Percentiles rank a stretch among this genome's conserved stretches.
Evolutionary conservation across 495 filamentous ascomycete species (phyloP).

Genomic region (Cryomyces antarcticus): DNA sequence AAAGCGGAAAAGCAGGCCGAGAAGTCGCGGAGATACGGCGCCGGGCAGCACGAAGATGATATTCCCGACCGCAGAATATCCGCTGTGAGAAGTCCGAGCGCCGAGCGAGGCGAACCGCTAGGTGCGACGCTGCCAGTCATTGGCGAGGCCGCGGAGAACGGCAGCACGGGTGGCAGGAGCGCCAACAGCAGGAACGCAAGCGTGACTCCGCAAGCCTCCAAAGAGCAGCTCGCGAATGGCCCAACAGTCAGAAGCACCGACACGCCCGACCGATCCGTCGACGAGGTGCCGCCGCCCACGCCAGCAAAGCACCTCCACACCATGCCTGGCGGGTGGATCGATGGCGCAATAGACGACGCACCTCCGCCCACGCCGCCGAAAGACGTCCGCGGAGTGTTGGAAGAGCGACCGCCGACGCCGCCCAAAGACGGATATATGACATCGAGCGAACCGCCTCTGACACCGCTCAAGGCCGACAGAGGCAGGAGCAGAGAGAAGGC

Average conservation of each 20-base stretch:
- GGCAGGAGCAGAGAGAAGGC: conserved; percentile 11
- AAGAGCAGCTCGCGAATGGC: no score
- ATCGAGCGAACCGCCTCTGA: conserved; percentile 9
- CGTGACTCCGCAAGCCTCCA: no score
- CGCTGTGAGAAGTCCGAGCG: conserved; percentile 29
- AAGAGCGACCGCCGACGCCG: not conserved
- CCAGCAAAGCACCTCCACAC: not conserved
- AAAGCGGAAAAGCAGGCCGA: conserved; percentile 28
- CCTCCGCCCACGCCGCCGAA: conserved; percentile 21
- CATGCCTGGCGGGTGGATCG: not conserved
- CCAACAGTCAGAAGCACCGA: no score
- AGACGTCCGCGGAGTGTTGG: conserved; percentile 1
- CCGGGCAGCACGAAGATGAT: conserved; percentile 32
- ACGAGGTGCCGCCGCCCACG: not conserved
- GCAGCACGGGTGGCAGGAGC: conserved; percentile 42
- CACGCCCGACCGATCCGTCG: no score
- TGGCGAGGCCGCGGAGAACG: conserved; percentile 71
- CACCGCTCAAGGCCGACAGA: conserved; percentile 16
- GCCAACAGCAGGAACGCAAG: no score
- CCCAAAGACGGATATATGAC: not conserved
- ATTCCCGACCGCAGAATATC: conserved; percentile 28
- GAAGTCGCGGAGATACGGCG: conserved; percentile 25
- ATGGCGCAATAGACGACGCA: conserved; percentile 1
- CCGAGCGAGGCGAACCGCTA: conserved; percentile 31
- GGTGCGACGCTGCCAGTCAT: conserved; percentile 72